A percentile compares a stretch with the other conserved stretches of the same genome.
These are phyloP conservation scores for Amanita jacksonii DNA, from an alignment of 768 basidiomycete genomes.

Conservation along the genomic window DNA sequence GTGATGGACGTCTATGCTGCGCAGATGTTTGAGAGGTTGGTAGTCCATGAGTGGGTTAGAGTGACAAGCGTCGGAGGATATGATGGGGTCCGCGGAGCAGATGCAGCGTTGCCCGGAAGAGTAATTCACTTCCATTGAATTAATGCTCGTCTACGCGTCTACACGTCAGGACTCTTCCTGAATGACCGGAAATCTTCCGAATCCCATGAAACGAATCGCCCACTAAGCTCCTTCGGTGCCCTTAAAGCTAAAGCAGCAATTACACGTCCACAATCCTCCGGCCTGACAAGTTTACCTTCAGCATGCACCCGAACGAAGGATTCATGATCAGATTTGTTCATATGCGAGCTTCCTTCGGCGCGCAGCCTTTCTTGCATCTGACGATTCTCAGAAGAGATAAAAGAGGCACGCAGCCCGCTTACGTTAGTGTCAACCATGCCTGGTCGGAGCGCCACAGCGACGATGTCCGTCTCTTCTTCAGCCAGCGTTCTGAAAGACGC, in stretches of 20 bases:
- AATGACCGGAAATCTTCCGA: constrained; percentile 56
- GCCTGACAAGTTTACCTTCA: constrained; percentile 64
- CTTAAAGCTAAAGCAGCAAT: constrained; percentile 66
- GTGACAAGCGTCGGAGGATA: background rate
- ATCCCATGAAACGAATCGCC: constrained; percentile 79
- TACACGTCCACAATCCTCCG: constrained; percentile 68
- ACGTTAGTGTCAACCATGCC: constrained; percentile 83
- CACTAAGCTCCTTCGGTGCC: constrained; percentile 55
- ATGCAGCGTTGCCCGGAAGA: background rate
- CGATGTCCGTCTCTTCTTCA: constrained; percentile 71
- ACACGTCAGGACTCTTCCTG: constrained; percentile 19
- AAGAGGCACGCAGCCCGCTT: constrained; percentile 17
- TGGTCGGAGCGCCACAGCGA: constrained; percentile 72
- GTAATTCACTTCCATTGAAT: background rate
- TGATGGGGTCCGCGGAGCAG: background rate
- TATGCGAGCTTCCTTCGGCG: constrained; percentile 35
- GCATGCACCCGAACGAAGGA: constrained; percentile 48
- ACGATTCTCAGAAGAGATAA: constrained; percentile 3
- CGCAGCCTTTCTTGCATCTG: constrained; percentile 68
- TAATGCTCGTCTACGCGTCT: too few species aligned
- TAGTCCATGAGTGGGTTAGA: background rate
- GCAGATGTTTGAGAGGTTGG: constrained; percentile 11
- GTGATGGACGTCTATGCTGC: constrained; percentile 63
- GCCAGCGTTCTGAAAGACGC: constrained; percentile 56
- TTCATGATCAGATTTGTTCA: constrained; percentile 46